Percentiles rank a stretch among this genome's conserved stretches.
These are phyloP conservation scores for Przewalskia tangutica DNA, from an alignment of 257 asterid genomes.

Conservation along the genomic window DNA sequence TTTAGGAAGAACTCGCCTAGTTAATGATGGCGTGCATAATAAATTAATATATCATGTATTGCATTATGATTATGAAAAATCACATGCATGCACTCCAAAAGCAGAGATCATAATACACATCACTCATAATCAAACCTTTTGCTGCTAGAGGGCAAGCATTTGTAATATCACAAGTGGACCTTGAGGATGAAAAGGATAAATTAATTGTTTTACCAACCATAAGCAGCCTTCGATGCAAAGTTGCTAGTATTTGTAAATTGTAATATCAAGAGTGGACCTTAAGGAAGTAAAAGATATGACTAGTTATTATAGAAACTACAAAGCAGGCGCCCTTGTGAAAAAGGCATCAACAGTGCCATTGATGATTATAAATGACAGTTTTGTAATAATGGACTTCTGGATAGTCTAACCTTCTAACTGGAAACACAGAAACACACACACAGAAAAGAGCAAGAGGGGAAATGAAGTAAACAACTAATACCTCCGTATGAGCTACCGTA, in stretches of 20 bases:
- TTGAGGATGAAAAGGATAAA: neutral
- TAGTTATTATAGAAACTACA: neutral
- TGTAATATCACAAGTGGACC: neutral
- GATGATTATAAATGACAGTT: neutral
- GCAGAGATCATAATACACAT: neutral
- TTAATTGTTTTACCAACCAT: neutral
- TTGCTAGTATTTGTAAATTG: neutral
- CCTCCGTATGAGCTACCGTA: constrained; percentile 70
- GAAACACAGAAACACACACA: neutral
- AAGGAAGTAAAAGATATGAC: neutral
- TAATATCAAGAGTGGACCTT: neutral
- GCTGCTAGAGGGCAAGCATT: neutral
- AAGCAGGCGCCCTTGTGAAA: neutral
- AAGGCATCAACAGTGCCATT: neutral
- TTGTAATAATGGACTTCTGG: neutral
- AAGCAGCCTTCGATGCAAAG: neutral
- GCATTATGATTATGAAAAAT: neutral
- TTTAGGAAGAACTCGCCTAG: neutral
- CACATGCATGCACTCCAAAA: neutral
- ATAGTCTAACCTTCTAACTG: neutral
- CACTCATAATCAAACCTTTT: neutral
- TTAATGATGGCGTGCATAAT: neutral
- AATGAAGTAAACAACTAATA: constrained; percentile 2
- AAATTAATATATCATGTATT: no score
- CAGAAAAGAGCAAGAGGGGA: neutral